Base-by-base conservation (phyloP, 2,329 filamentous ascomycete genomes). In the Phialophora chinensis region DNA sequence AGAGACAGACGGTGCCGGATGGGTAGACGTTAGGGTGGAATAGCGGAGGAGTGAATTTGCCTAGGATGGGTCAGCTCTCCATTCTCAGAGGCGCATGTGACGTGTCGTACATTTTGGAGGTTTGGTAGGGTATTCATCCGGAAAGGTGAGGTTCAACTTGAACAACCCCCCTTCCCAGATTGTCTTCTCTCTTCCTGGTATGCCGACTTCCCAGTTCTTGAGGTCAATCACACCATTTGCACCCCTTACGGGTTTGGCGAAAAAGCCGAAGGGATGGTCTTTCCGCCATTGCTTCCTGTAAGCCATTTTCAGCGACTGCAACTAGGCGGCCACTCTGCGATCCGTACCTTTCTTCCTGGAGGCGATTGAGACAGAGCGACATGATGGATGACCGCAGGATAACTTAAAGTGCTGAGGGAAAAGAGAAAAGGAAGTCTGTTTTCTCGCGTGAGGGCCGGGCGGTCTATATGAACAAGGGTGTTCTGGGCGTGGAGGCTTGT, bases 1-100 rank as follows among this genome's bases (percentile, higher is more conserved):
- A 97, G 25, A 99, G 86, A 77, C 95, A 99, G 69, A 99, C 95
- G 56, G 95, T 99, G 72, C 95, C 96, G 0, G 94, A 98, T 0
- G 95, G 95, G 78, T 99, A 99, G 72, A 99, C 95, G 78, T 99
- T 99, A 0, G 95, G 95, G 76, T 99, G 95, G 83, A 99, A 99
- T 49, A 99, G 88, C 25, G 95, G 94, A 12, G 95, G 95, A 0
- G 90, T 87, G 76, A 99, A 99, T 86, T 97, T 97, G 88, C 93
- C 93, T 97, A 73, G 54, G 67, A 55, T 17, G 54, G 27, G 52
- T 63, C 62, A 25, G 69, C 70, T 63, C 70, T 72, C 50, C 55
- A 38, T 54, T 31, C 50, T 35, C 44, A 42, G 42, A n/a, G 27
- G 17, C 33, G n/a, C 44, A 42, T 7, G 14, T 53, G 54, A 58